Conservation (phyloP, 768 basidiomycete species). For the Macrolepiota dolichaula region DNA sequence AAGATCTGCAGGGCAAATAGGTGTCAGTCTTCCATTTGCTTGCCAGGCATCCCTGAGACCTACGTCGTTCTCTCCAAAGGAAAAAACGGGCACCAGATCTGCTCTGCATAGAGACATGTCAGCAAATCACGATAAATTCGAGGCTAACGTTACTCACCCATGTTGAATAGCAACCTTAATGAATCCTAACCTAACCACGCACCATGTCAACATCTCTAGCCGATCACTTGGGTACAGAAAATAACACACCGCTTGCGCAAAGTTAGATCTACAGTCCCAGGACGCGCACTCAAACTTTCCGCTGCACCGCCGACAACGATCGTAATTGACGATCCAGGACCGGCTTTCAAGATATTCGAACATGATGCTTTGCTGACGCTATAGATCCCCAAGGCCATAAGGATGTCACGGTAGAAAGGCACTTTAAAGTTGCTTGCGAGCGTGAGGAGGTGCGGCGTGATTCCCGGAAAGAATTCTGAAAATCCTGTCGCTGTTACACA, state of each 20-base stretch:
- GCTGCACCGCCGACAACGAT: constrained; percentile 97
- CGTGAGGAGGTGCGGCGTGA: constrained; percentile 90
- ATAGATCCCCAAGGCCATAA: constrained; percentile 84
- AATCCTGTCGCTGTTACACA: constrained; percentile 76
- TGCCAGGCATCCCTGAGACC: constrained; percentile 17
- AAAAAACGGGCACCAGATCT: constrained; percentile 95
- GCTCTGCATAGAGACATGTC: constrained; percentile 48
- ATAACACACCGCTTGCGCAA: constrained; percentile 59
- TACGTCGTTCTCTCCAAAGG: constrained; percentile 98
- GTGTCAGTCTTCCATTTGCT: constrained; percentile 2
- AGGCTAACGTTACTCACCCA: constrained; percentile 50
- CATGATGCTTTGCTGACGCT: constrained; percentile 91
- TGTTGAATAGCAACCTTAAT: constrained; percentile 92
- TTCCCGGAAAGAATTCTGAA: constrained; percentile 85
- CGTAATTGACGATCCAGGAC: constrained; percentile 71
- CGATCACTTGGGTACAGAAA: not conserved
- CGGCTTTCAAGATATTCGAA: constrained; percentile 74
- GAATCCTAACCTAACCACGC: constrained; percentile 69
- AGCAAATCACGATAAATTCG: constrained; percentile 5
- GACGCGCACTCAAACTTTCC: constrained; percentile 89
- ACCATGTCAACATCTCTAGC: not conserved
- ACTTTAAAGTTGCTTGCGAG: constrained; percentile 86
- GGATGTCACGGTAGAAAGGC: constrained; percentile 90
- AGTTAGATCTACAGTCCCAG: constrained; percentile 94
- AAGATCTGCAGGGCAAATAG: constrained; percentile 65